phyloP scores from a whole-genome alignment of 306 rosid genomes.

The Carpinus fangiana region DNA sequence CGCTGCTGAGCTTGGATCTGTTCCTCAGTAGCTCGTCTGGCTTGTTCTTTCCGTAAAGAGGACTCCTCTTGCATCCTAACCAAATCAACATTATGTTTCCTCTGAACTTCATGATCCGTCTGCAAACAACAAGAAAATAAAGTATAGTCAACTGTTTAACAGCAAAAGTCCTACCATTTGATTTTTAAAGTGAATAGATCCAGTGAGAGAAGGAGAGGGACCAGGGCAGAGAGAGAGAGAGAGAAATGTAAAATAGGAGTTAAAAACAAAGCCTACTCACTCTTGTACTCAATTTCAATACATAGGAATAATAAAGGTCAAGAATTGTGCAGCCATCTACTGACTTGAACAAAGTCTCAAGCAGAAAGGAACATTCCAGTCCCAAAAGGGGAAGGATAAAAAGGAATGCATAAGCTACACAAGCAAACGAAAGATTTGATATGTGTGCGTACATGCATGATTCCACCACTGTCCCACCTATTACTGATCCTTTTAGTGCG shows the following conservation, averaged over 20 bases:
- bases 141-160: constrained; percentile 11
- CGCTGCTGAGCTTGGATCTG: constrained; percentile 90
- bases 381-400: too few species aligned
- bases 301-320: constrained; percentile 7
- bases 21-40: constrained; percentile 85
- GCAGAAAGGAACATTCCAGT: constrained; percentile 1
- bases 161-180: not conserved
- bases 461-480: too few species aligned
- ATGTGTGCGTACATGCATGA: too few species aligned
- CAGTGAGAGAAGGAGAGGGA: not conserved
- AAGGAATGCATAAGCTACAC: not conserved
- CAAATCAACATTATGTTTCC: constrained; percentile 84
- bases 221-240: too few species aligned
- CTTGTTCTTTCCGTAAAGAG: constrained; percentile 76
- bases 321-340: constrained; percentile 6
- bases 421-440: not conserved
- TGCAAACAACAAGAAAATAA: constrained; percentile 34
- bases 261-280: constrained; percentile 17
- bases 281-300: not conserved
- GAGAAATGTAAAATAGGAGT: not conserved
- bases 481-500: too few species aligned
- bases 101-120: constrained; percentile 89
- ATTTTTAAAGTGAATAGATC: not conserved
- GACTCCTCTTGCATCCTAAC: constrained; percentile 94
- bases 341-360: constrained; percentile 17